Evolutionary conservation across 192 early-diverging fungal species (phyloP), one percentile per base, ranked within the genome.

Genomic region (Backusella morwellensis): DNA sequence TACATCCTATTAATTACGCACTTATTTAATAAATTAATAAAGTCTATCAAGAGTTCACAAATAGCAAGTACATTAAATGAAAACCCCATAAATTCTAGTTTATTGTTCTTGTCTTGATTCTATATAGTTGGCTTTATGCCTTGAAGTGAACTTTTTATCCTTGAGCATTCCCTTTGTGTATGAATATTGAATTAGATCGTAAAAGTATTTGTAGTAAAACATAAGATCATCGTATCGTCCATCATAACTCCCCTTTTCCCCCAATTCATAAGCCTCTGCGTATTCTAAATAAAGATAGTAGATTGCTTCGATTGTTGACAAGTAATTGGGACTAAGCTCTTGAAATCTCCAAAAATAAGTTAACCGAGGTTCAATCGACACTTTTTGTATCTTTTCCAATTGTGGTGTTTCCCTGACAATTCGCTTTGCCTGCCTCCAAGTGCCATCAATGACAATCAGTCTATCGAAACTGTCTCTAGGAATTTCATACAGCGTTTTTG

Each of bases 301-400:
- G 29, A 97, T 94, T 4, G 97, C 97, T 80, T 98, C 97, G 52
- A 98, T 97, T 1, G 97, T 98, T 0, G 97, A 94, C 67, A 99
- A 80, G 72, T 93, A 88, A 70, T 87, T 82, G 17, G 92, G 90
- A 23, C 89, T 89, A 38, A 90, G 85, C 59, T 87, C 85, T 82
- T 99, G 97, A 81, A 91, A 95, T 71, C 97, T 85, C 96, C 96
- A 99, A 79, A 97, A 99, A 70, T 92, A 78, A 6, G 97, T 98
- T 75, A 85, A 86, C 35, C 92, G 89, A 19, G 92, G 90, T 36
- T 78, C 87, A 34, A 95, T 90, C 2, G 93, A 91, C 7, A 94
- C 91, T 77, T 90, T 84, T 29, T 77, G 85, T 42, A 91, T 70
- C 6, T 73, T 77, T 32, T 75, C 68, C n/a, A 92, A 79, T 75